Evolutionary conservation across 495 filamentous ascomycete genomes (phyloP), one percentile per base, ranked within the genome.

Genomic region (Penicillium lagena): DNA sequence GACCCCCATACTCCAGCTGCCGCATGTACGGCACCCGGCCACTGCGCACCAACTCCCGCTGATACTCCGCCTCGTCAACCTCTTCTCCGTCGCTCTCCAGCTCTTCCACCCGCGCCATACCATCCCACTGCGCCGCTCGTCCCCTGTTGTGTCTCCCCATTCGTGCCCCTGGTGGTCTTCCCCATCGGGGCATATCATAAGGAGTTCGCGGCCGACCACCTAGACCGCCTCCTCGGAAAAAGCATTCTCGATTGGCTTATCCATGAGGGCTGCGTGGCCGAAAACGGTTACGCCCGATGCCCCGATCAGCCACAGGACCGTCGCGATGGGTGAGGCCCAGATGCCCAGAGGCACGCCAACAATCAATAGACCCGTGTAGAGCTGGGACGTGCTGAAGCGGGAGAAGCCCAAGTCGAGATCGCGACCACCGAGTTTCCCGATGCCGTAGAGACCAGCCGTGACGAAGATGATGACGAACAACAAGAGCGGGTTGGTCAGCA

Each of bases 151-250:
- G 63, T 71, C 77, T 80, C 75, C 80, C 78, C 70, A 54, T 55
- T 60, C 66, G 76, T 80, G 79, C 83, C 85, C 86, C 86, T 79
- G 87, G 84, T 90, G 89, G 89, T 95, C 90, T 95, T 95, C 89
- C 90, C 90, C 88, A 86, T 85, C 71, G 81, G 87, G 86, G 87
- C 87, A 82, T 83, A 86, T 76, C 76, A 80, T 89, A 81, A 83
- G 89, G 90, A 95, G 88, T 80, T 94, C 87, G 90, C 89, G 89
- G 90, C 87, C 90, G 90, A 95, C 90, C 90, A 90, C 80, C 83
- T 96, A 97, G 87, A 96, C 90, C 90, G 90, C 93, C 91, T 97
- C 94, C 93, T 95, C 93, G 79, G 94, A 98, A 96, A 98, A 98
- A 98, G 91, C 90, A 90, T 91, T 90, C 81, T 96, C 93, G 76